Base-by-base conservation (phyloP, 768 basidiomycete genomes). In the Auriscalpium microsporum region DNA sequence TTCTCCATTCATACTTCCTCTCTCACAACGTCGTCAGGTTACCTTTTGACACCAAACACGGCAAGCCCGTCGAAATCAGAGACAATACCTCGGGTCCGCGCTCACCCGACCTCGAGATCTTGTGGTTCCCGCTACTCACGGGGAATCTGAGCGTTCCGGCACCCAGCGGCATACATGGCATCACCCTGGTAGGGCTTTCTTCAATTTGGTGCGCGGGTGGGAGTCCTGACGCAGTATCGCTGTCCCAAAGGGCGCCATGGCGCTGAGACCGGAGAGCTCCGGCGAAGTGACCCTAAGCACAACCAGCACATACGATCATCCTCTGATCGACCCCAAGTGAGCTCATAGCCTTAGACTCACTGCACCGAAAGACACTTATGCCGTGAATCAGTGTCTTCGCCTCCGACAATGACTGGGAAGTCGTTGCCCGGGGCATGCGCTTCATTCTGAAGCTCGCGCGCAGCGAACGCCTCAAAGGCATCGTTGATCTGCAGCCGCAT, bases 91-190 rank as follows among this genome's bases (percentile, higher is more conserved):
- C 58, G 9, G 58, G 58, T 16, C 52, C 48, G 8, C 53, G 48
- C 17, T 58, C 58, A 21, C 58, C 58, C 3, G 58, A 59, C 40
- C 48, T 59, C 14, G 58, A 59, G 53, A 47, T 59, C 10, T 4
- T 52, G 14, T 51, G 57, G 49, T 59, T 59, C 45, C 49, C 56
- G 3, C 8, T 59, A 14, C 52, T 59, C 49, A 35, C 35, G 9
- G 34, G n/a, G 10, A 56, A 55, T 10, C 40, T 54, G 17, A 16
- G 10, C 16, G n/a, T 45, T 10, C 46, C 49, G 48, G 46, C 45
- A 4, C 56, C 58, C 13, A 48, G 52, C 1, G 56, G 56, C 17
- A 45, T 51, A 10, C 47, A 58, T 13, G 58, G 58, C 7, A 38
- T 23, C 8, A 59, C 58, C 17, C 0, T 59, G 7, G 58, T 59